Evolutionary conservation across 2,329 filamentous ascomycete genomes (phyloP).

Genomic region (Mycosphaerella arachidis): DNA sequence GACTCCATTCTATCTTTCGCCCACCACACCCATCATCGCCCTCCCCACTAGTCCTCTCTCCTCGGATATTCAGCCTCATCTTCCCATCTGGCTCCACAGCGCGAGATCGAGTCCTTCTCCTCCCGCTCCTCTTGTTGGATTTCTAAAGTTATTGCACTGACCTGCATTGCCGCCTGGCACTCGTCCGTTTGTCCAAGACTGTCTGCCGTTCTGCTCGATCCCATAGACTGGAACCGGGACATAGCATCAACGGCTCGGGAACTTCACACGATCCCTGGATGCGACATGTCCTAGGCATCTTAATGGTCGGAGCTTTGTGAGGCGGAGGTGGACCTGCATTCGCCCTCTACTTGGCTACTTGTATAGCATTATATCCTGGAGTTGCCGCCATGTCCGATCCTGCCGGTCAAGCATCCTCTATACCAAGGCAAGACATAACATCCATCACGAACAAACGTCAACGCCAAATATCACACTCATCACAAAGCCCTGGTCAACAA

Average conservation of each 20-base stretch:
- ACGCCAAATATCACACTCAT: not conserved
- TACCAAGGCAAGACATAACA: not conserved
- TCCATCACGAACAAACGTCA: not conserved
- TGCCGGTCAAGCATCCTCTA: not conserved
- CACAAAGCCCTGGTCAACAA: constrained; percentile 6
- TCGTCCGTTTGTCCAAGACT: not conserved
- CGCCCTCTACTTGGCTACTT: not conserved
- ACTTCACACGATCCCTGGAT: not conserved
- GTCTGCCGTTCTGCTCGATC: not conserved
- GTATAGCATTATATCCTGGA: constrained; percentile 2
- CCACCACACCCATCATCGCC: not conserved
- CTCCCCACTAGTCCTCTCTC: not conserved
- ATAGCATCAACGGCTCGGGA: not conserved
- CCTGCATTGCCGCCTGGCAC: constrained; percentile 6
- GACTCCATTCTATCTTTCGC: not conserved
- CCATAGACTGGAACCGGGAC: not conserved
- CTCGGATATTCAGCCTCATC: not conserved
- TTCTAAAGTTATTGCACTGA: constrained; percentile 2
- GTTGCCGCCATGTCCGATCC: constrained; percentile 8
- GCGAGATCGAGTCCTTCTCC: not conserved
- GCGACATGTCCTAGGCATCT: not conserved
- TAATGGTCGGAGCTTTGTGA: not conserved
- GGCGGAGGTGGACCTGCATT: constrained; percentile 1
- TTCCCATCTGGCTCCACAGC: not conserved
- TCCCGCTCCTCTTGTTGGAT: not conserved